Evolutionary conservation across 306 rosid genomes (phyloP), one percentile per base, ranked within the genome.

Genomic region (Begonia peltatifolia): DNA sequence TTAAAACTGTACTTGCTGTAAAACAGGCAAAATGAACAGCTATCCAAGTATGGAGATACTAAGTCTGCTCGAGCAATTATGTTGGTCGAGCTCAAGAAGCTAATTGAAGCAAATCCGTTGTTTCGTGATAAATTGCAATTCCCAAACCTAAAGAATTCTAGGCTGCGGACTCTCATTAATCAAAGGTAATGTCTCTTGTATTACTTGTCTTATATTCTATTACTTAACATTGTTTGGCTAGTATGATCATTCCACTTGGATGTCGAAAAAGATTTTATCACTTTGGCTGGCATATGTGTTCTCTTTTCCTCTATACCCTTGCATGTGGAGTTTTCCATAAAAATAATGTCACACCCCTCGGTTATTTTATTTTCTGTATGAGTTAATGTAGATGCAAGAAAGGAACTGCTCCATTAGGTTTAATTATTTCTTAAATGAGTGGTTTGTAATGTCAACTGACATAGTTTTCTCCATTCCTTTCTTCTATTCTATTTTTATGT

Each of bases 1-100:
- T 53, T 72, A 52, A 30, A 30, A n/a, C 36, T 30, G 36, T 30
- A 30, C 6, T 30, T 30, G 2, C 57, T 57, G 56, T 59, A 50
- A 55, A 55, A 11, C 47, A 82, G 97, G 83, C 94, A 90, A 67
- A 90, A 90, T 43, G 97, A 90, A 68, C 97, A 90, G 68, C 69
- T 90, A 63, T 90, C 97, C 13, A 90, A 90, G 72, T 90, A 90
- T 63, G 97, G 97, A 42, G 97, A 90, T 72, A 90, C 95, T 2
- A 90, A 90, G 59, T 90, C 95, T 55, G 97, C 97, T 6, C 62
- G 97, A 61, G 87, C 97, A 58, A 90, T 90, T 58, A 90, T 90
- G 97, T 71, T 85, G 76, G 90, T 90, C 56, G 97, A 90, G 81
- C 95, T 90, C 52, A 90, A 90, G 77, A 90, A 90, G 78, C 80